phyloP scores from a whole-genome alignment of 176 grass and related monocot genomes.

The Alloteropsis semialata region DNA sequence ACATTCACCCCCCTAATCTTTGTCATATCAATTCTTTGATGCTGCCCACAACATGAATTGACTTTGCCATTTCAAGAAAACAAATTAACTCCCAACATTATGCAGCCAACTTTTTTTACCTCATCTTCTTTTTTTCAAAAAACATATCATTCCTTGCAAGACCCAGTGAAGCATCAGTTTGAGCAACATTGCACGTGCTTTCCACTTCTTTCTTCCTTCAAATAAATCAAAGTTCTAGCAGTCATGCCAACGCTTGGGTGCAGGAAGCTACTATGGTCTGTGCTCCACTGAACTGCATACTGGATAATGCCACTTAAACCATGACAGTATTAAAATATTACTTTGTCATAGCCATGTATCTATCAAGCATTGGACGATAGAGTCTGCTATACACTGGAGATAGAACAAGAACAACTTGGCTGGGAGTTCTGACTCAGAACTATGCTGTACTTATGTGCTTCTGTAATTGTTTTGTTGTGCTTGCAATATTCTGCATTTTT shows the following conservation, averaged over 20 bases:
- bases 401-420: neutral
- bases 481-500: slow-evolving; percentile 20
- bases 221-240: neutral
- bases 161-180: slow-evolving; percentile 4
- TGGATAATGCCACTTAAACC: slow-evolving; percentile 16
- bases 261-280: neutral
- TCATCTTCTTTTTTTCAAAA: slow-evolving; percentile 20
- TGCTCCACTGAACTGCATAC: neutral
- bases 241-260: neutral
- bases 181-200: neutral
- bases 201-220: neutral
- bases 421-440: slow-evolving; percentile 22
- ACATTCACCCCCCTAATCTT: too few species aligned
- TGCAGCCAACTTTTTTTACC: neutral
- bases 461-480: slow-evolving; percentile 8
- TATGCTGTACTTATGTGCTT: slow-evolving; percentile 7
- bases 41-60: too few species aligned
- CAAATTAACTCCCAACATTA: too few species aligned
- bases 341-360: slow-evolving; percentile 9
- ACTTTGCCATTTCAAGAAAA: too few species aligned
- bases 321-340: neutral
- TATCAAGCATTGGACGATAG: neutral
- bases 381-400: neutral
- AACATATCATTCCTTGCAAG: neutral
- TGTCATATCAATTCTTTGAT: too few species aligned